Evolutionary conservation across 2,329 filamentous ascomycete species (phyloP).

Genomic region (Apiospora marii): DNA sequence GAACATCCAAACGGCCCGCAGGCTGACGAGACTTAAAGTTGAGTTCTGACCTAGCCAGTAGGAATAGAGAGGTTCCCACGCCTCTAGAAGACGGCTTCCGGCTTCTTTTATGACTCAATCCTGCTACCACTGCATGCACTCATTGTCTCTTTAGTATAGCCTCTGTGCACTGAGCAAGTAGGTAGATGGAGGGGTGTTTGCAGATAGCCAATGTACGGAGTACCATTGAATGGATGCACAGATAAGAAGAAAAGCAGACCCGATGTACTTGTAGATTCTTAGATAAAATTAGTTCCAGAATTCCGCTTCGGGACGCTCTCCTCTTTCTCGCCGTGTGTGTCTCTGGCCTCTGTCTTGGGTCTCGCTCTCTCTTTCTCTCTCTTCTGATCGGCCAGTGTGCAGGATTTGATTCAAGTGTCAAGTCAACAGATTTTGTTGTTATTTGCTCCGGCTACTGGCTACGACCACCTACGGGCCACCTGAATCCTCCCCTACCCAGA

Average conservation of each 20-base stretch:
- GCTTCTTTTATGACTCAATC: background rate
- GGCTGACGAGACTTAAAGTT: background rate
- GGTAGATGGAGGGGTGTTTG: background rate
- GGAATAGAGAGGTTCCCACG: background rate
- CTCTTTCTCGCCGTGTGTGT: background rate
- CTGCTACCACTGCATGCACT: background rate
- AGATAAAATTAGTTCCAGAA: background rate
- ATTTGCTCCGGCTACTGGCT: background rate
- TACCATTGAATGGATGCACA: no score
- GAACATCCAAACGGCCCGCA: background rate
- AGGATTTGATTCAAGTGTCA: background rate
- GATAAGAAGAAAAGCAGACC: no score
- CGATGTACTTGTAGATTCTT: no score
- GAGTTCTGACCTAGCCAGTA: background rate
- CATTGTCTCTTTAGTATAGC: background rate
- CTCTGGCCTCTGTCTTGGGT: background rate
- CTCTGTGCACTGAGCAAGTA: background rate
- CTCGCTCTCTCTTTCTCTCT: background rate
- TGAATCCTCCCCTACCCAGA: background rate
- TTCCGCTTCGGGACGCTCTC: background rate
- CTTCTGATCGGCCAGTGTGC: background rate
- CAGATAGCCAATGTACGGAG: background rate
- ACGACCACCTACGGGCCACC: background rate
- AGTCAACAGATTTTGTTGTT: background rate
- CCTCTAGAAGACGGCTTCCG: conserved; percentile 1